Evolutionary conservation across 2,329 filamentous ascomycete genomes (phyloP).

Genomic region (Cercospora zeae-maydis): DNA sequence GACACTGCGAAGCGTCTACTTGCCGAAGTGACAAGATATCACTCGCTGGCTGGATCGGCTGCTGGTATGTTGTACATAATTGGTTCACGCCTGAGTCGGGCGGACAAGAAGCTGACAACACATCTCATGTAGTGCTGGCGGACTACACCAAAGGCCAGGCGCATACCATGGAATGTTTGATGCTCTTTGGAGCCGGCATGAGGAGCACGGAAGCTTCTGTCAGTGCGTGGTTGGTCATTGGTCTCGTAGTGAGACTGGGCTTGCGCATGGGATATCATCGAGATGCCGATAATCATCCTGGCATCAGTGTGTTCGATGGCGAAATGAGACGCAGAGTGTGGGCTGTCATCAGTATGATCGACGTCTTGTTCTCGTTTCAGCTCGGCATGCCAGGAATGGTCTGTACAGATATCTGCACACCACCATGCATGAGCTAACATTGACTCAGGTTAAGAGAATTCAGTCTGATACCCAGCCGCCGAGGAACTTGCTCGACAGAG

Average conservation of each 20-base stretch:
- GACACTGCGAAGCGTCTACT: conserved; percentile 22
- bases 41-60: conserved; percentile 33
- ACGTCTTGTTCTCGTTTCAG: conserved; percentile 48
- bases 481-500: conserved; percentile 44
- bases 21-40: conserved; percentile 28
- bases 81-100: background rate
- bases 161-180: conserved; percentile 42
- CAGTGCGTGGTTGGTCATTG: conserved; percentile 44
- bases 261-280: conserved; percentile 47
- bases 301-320: conserved; percentile 41
- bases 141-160: conserved; percentile 46
- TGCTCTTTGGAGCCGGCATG: conserved; percentile 36
- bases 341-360: conserved; percentile 44
- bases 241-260: conserved; percentile 40
- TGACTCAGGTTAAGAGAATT: conserved; percentile 28
- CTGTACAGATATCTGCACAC: conserved; percentile 13
- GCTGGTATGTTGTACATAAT: conserved; percentile 12
- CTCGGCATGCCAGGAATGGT: conserved; percentile 51
- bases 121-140: conserved; percentile 23
- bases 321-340: conserved; percentile 50
- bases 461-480: conserved; percentile 45
- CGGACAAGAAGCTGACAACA: background rate
- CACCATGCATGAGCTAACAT: background rate
- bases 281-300: conserved; percentile 44
- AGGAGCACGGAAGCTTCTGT: conserved; percentile 32